Percentiles rank a stretch among this genome's conserved stretches.
Conservation (phyloP, 2,329 filamentous ascomycete genomes). For the Ophiobolus disseminans region DNA sequence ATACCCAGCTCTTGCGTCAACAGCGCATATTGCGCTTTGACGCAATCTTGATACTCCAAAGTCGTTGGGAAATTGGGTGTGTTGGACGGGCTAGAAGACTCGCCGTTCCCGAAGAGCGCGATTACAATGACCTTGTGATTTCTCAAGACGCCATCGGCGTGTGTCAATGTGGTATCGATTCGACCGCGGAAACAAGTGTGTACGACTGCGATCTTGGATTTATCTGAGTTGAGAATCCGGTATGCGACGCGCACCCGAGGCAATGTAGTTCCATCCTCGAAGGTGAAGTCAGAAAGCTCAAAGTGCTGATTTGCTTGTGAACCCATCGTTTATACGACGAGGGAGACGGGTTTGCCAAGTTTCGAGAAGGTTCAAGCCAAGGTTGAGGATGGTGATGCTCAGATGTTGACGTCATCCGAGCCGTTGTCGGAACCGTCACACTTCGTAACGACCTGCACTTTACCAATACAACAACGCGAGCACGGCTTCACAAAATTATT, state of each 20-base stretch:
- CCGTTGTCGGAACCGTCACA: too few species aligned
- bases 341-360: too few species aligned
- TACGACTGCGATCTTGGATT: slow-evolving; percentile 49
- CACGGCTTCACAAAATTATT: too few species aligned
- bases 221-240: slow-evolving; percentile 31
- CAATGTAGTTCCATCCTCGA: slow-evolving; percentile 24
- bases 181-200: slow-evolving; percentile 64
- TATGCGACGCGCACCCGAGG: slow-evolving; percentile 28
- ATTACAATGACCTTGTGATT: slow-evolving; percentile 60
- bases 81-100: slow-evolving; percentile 62
- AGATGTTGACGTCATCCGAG: too few species aligned
- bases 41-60: slow-evolving; percentile 58
- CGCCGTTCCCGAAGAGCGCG: slow-evolving; percentile 61
- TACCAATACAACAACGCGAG: too few species aligned
- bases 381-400: too few species aligned
- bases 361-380: too few species aligned
- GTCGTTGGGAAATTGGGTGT: slow-evolving; percentile 56
- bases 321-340: too few species aligned
- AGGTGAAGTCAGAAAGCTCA: slow-evolving; percentile 25
- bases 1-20: slow-evolving; percentile 52
- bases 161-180: slow-evolving; percentile 59
- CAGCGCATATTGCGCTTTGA: slow-evolving; percentile 58
- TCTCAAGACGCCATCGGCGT: slow-evolving; percentile 53
- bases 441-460: too few species aligned
- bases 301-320: too few species aligned